Base-by-base conservation (phyloP, 1,284 basidiomycete species). In the Apiotrichum laibachii region DNA sequence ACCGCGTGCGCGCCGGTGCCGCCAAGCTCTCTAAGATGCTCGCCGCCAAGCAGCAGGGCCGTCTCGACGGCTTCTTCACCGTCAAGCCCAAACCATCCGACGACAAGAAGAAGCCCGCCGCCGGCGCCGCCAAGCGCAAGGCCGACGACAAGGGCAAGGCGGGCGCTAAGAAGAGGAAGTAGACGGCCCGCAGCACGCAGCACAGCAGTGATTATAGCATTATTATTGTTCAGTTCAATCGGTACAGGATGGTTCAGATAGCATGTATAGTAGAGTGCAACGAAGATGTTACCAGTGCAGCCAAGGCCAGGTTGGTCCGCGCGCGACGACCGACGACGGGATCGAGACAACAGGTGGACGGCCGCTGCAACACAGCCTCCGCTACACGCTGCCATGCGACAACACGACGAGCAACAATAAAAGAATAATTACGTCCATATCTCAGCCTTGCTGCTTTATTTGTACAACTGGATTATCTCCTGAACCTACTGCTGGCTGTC, bases 1-100 rank as follows among this genome's bases (percentile, higher is more conserved):
- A 99, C 34, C 88, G 95, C 49, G 92, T 99, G 3, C 86, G 95
- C 31, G 94, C 90, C 73, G 93, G 94, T 18, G 93, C 91, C 8
- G 93, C 95, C 56, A 97, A 97, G 72, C 83, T 99, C 35, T 80
- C 86, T 50, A 95, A 92, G 71, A 89, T 87, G 75, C 81, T 98
- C 50, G 88, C 86, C 53, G 85, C 88, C 44, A 99, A 98, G 73
- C 95, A 98, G 70, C 96, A 99, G 80, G 94, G 95, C 10, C 86
- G 95, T 12, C 81, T 99, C 10, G 96, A 99, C 69, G 90, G 92
- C 0, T 99, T 98, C 80, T 99, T 99, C 79, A 86, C 86, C 4
- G 84, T 87, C 18, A 85, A 87, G 67, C 81, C 81, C 73, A 71
- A 86, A 82, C 49, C 76, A 67, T 42, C 56, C 40, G 66, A 57